Percentiles rank a stretch among this genome's conserved stretches.
These are phyloP conservation scores for Xylaria nigripes DNA, from an alignment of 495 filamentous ascomycete genomes.

Conservation along the genomic window DNA sequence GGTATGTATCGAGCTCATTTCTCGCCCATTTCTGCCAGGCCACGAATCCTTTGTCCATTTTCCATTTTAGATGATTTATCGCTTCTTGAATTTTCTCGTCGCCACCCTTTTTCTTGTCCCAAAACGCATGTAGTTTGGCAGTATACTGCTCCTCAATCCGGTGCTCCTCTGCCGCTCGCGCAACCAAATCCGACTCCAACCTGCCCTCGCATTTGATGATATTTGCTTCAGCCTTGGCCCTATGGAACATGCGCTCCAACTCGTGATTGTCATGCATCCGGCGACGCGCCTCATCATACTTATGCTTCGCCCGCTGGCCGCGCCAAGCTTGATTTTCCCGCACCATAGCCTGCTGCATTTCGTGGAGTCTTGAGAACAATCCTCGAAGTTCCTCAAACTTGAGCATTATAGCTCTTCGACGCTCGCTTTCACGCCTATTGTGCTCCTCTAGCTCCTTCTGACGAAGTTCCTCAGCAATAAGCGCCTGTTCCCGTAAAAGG, in stretches of 20 bases:
- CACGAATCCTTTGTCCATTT: constrained; percentile 20
- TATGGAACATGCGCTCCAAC: constrained; percentile 18
- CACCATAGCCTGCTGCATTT: constrained; percentile 16
- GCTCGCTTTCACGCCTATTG: constrained; percentile 21
- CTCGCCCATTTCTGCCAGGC: constrained; percentile 25
- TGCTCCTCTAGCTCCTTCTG: constrained; percentile 17
- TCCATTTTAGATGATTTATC: constrained; percentile 21
- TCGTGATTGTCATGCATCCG: constrained; percentile 16
- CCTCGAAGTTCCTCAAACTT: constrained; percentile 23
- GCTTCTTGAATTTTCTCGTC: constrained; percentile 15
- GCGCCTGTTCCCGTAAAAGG: constrained; percentile 20
- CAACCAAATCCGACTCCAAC: constrained; percentile 20
- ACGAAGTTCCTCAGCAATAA: constrained; percentile 20
- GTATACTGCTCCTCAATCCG: constrained; percentile 30
- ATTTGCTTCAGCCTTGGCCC: constrained; percentile 4
- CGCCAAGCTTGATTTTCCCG: constrained; percentile 14
- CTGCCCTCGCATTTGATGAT: constrained; percentile 15
- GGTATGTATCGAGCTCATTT: constrained; percentile 17
- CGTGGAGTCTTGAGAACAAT: constrained; percentile 18
- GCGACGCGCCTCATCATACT: neutral
- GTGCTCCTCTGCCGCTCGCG: constrained; percentile 21
- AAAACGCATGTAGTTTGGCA: constrained; percentile 19
- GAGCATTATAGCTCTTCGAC: constrained; percentile 18
- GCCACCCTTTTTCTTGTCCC: constrained; percentile 17
- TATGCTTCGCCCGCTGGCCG: neutral